Percentiles rank a stretch among this genome's conserved stretches.
Conservation (phyloP, 768 basidiomycete genomes). For the Boletellus emodensis region DNA sequence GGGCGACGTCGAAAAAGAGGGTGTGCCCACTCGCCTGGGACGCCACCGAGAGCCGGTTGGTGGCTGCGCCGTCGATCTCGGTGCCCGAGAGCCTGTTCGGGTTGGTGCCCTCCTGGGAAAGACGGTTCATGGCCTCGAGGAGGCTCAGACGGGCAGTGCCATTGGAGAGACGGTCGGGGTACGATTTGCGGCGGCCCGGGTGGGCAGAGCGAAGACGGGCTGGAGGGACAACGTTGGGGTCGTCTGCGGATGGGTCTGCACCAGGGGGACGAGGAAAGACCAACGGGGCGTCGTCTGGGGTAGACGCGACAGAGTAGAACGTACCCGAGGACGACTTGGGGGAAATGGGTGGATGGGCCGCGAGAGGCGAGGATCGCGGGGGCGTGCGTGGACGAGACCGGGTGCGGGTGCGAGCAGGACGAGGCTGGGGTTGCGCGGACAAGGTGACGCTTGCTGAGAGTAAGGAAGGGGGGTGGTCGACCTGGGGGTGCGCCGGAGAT, state of each 20-base stretch:
- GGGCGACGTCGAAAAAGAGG: constrained; percentile 22
- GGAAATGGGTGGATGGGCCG: constrained; percentile 14
- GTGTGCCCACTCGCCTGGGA: constrained; percentile 28
- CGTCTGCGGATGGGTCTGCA: background rate
- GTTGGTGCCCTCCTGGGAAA: constrained; percentile 16
- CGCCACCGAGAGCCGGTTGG: constrained; percentile 20
- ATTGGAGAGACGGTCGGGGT: constrained; percentile 22
- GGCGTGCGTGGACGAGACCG: constrained; percentile 19
- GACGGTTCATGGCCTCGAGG: constrained; percentile 25
- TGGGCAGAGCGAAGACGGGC: constrained; percentile 15
- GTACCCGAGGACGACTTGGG: constrained; percentile 27
- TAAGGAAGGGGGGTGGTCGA: background rate
- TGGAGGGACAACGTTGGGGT: background rate
- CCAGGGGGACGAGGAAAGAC: background rate
- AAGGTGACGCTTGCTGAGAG: background rate
- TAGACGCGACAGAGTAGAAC: constrained; percentile 20
- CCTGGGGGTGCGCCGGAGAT: constrained; percentile 6
- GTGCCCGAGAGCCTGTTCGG: constrained; percentile 2
- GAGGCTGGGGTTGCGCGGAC: constrained; percentile 4
- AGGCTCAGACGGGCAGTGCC: constrained; percentile 21
- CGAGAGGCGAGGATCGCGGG: constrained; percentile 13
- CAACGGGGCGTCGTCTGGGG: constrained; percentile 14
- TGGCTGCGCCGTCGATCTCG: background rate
- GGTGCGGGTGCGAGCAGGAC: constrained; percentile 5
- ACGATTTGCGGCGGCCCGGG: constrained; percentile 20